Conservation (phyloP, 1,139 yeast genomes). For the Debaryomyces sp. region DNA sequence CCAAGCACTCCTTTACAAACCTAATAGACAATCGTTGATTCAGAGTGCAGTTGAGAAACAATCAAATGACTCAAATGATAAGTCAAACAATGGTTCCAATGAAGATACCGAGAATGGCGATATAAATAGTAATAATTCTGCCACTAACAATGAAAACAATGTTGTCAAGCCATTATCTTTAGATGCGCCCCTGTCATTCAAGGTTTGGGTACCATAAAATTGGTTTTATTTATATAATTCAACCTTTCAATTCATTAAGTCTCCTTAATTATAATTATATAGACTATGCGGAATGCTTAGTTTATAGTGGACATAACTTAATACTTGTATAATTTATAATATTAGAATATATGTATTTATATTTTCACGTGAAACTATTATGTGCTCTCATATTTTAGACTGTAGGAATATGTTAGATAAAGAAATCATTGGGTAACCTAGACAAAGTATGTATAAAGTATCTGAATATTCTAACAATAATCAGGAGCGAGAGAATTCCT, state of each 20-base stretch:
- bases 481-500: neutral
- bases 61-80: conserved; percentile 17
- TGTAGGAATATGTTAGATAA: too few species aligned
- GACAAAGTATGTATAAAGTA: conserved; percentile 4
- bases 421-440: neutral
- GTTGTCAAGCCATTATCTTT: conserved; percentile 71
- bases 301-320: neutral
- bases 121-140: conserved; percentile 8
- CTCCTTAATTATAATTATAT: neutral
- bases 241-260: conserved; percentile 7
- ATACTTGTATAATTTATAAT: conserved; percentile 7
- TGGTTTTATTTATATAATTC: conserved; percentile 1
- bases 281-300: neutral
- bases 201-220: conserved; percentile 73
- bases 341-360: conserved; percentile 3
- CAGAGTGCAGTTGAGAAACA: conserved; percentile 13
- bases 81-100: conserved; percentile 13
- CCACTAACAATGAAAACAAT: conserved; percentile 27
- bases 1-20: conserved; percentile 52
- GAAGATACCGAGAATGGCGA: conserved; percentile 15
- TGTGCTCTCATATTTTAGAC: neutral
- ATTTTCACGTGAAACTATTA: conserved; percentile 5
- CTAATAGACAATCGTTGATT: conserved; percentile 40
- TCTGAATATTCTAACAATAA: neutral
- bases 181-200: conserved; percentile 81